phyloP scores from a whole-genome alignment of 2,329 filamentous ascomycete species.

The Onygenales sp. region DNA sequence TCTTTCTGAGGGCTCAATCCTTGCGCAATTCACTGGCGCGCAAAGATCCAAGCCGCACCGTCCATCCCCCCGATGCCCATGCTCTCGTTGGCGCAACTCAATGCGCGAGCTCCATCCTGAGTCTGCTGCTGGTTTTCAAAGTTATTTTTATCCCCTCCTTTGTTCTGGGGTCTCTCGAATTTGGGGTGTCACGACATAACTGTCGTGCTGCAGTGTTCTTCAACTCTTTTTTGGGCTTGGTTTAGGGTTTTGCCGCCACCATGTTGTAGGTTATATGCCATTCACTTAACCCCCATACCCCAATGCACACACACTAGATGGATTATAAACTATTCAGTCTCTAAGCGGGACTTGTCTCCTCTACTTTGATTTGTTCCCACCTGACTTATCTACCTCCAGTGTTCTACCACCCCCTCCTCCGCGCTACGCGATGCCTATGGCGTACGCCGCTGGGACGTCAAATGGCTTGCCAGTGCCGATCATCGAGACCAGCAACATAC shows the following conservation, averaged over 20 bases:
- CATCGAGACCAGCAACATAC: constrained; percentile 87
- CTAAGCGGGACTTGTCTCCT: too few species aligned
- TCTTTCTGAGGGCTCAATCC: too few species aligned
- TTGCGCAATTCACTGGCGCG: too few species aligned
- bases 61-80: too few species aligned
- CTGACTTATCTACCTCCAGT: constrained; percentile 44
- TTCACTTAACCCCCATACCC: neutral
- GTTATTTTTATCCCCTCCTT: neutral
- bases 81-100: too few species aligned
- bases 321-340: neutral
- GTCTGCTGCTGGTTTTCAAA: neutral
- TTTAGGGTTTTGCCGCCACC: constrained; percentile 6
- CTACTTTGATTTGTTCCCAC: neutral
- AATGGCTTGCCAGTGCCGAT: constrained; percentile 61
- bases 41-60: too few species aligned
- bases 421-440: constrained; percentile 66
- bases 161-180: neutral
- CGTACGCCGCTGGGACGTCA: constrained; percentile 62
- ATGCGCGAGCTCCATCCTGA: neutral
- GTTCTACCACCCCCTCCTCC: constrained; percentile 77
- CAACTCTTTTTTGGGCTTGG: neutral
- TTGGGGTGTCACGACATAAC: neutral
- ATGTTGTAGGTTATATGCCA: constrained; percentile 16
- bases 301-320: neutral
- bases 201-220: neutral